A percentile compares a stretch with the other conserved stretches of the same genome.
phyloP scores from a whole-genome alignment of 805 yeast genomes.

The Sungouiella blattae region DNA sequence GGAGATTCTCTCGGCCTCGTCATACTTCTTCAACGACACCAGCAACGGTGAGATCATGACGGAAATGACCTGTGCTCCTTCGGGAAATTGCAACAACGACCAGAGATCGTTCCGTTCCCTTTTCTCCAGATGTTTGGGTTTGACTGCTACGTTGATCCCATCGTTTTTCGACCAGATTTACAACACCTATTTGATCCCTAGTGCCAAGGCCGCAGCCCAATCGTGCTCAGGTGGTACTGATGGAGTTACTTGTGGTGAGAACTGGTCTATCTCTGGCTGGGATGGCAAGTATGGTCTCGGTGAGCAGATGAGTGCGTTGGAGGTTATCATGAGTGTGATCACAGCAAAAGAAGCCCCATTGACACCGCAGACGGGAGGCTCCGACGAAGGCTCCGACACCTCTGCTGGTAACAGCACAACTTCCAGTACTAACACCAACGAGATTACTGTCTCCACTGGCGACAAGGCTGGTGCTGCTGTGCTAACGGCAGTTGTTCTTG shows the following conservation, averaged over 20 bases:
- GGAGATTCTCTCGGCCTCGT: conserved; percentile 35
- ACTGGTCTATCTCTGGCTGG: conserved; percentile 60
- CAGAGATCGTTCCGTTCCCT: conserved; percentile 75
- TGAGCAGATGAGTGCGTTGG: conserved; percentile 75
- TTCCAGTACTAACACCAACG: conserved; percentile 33
- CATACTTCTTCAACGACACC: conserved; percentile 35
- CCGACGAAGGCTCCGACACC: conserved; percentile 16
- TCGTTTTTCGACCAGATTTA: conserved; percentile 38
- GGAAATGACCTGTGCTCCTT: conserved; percentile 58
- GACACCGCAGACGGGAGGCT: conserved; percentile 17
- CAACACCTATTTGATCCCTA: conserved; percentile 23
- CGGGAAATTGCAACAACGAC: conserved; percentile 61
- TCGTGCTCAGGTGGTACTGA: conserved; percentile 79
- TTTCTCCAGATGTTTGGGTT: conserved; percentile 59
- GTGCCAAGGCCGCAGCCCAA: conserved; percentile 66
- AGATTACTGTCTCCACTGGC: conserved; percentile 48
- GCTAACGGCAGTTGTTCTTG: conserved; percentile 70
- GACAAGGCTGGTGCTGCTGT: conserved; percentile 83
- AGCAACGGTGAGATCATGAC: conserved; percentile 39
- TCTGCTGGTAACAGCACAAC: conserved; percentile 27
- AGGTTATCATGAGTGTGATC: conserved; percentile 39
- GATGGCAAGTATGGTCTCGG: conserved; percentile 72
- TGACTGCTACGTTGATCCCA: conserved; percentile 55
- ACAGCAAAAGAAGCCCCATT: conserved; percentile 22
- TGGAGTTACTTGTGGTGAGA: conserved; percentile 76